Evolutionary conservation across 768 basidiomycete species (phyloP), one percentile per base, ranked within the genome.

Genomic region (Trametes meyenii): DNA sequence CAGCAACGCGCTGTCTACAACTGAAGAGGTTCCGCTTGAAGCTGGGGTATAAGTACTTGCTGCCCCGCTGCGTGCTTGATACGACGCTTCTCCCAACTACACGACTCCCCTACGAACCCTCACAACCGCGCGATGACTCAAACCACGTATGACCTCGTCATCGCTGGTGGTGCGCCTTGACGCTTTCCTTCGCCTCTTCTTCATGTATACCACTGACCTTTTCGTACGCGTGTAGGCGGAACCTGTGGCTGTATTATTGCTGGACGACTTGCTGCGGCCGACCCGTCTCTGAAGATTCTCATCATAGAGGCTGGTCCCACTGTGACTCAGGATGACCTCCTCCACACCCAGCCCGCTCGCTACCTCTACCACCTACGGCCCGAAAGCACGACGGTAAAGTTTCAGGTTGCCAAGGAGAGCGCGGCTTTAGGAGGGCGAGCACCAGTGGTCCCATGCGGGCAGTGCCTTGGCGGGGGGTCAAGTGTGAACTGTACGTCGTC

Each of bases 381-480:
- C 1, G 72, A 66, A 2, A 75, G 75, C 40, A 76, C 75, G 26
- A 81, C 81, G 0, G 73, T 87, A 56, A 78, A 78, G 2, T 74
- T 76, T 60, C 76, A 86, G 59, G 50, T 53, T 5, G 68, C 64
- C 8, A 72, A 73, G 23, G 76, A 78, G 5, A 81, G 80, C 63
- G 72, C 75, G 0, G 81, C 77, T 56, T 71, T 79, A 39, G 76
- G 69, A 16, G 82, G 80, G 5, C 84, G 87, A 3, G 66, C 73
- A 5, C 66, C 74, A 4, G 49, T 82, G 39, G 76, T 85, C 5
- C 76, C 78, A 0, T 68, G 74, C 26, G 86, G 82, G 0, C 76
- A 81, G 54, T 80, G 78, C 43, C 66, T 90, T 5, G 87, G 88
- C 3, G 88, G 87, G 5, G 87, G 86, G 0, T 86, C 85, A 0